Evolutionary conservation across 2,329 filamentous ascomycete genomes (phyloP).

Genomic region (Nothophaeocryptopus gaeumannii): DNA sequence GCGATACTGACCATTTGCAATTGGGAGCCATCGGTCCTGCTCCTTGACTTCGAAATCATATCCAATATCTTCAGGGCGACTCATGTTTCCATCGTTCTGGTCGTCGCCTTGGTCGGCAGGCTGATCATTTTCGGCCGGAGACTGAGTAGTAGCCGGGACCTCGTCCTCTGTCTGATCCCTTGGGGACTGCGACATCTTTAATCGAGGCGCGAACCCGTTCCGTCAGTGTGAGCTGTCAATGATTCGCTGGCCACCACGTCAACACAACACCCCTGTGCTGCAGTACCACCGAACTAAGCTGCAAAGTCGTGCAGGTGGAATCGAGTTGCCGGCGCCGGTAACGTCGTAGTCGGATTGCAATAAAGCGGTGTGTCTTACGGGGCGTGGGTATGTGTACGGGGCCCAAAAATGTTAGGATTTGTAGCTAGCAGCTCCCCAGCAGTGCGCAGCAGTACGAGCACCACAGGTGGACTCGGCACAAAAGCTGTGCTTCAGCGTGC

Average conservation of each 20-base stretch:
- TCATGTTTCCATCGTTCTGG: constrained; percentile 55
- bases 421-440: constrained; percentile 7
- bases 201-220: constrained; percentile 44
- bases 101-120: constrained; percentile 84
- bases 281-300: constrained; percentile 23
- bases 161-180: constrained; percentile 86
- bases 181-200: constrained; percentile 90
- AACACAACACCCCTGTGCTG: constrained; percentile 24
- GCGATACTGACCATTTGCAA: constrained; percentile 92
- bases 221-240: constrained; percentile 32
- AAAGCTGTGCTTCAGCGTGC: too few species aligned
- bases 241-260: constrained; percentile 33
- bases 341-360: constrained; percentile 22
- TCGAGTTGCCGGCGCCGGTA: constrained; percentile 26
- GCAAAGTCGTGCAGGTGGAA: constrained; percentile 22
- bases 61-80: constrained; percentile 49
- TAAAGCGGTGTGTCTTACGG: constrained; percentile 23
- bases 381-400: constrained; percentile 13
- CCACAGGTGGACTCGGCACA: too few species aligned
- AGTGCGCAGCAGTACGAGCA: neutral
- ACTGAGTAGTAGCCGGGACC: constrained; percentile 58
- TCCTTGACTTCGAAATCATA: constrained; percentile 99
- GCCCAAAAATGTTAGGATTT: constrained; percentile 12
- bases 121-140: constrained; percentile 84
- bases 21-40: constrained; percentile 98